These are phyloP conservation scores for Spathaspora sp. DNA, from an alignment of 805 yeast species.

Conservation along the genomic window DNA sequence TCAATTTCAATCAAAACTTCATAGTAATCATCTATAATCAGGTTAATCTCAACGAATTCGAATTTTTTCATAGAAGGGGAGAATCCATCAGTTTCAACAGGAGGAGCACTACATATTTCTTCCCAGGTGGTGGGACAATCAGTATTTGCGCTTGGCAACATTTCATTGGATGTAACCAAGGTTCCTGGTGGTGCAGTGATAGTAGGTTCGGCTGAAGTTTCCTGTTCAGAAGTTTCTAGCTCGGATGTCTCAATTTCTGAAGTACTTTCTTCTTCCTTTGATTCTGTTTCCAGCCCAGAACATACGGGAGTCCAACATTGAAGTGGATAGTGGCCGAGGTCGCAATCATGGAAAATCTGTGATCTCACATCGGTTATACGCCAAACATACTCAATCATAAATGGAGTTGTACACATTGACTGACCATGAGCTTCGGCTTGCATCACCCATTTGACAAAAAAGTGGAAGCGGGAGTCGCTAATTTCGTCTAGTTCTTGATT, in stretches of 20 bases:
- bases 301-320: neutral
- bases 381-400: neutral
- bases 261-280: neutral
- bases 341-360: neutral
- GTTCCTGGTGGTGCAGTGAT: neutral
- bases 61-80: neutral
- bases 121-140: neutral
- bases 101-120: neutral
- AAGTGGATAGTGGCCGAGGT: neutral
- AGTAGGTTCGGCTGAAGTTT: neutral
- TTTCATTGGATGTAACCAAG: neutral
- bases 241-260: neutral
- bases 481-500: neutral
- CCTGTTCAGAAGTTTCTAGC: neutral
- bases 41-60: neutral
- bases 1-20: no score
- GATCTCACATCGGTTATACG: neutral
- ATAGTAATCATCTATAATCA: no score
- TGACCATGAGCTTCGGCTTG: neutral
- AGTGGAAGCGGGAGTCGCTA: neutral
- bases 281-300: neutral
- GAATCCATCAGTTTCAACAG: neutral
- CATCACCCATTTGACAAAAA: neutral
- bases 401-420: neutral
- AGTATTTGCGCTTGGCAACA: neutral